Conservation (phyloP, 495 filamentous ascomycete genomes). For the Penicillium coprophilum region DNA sequence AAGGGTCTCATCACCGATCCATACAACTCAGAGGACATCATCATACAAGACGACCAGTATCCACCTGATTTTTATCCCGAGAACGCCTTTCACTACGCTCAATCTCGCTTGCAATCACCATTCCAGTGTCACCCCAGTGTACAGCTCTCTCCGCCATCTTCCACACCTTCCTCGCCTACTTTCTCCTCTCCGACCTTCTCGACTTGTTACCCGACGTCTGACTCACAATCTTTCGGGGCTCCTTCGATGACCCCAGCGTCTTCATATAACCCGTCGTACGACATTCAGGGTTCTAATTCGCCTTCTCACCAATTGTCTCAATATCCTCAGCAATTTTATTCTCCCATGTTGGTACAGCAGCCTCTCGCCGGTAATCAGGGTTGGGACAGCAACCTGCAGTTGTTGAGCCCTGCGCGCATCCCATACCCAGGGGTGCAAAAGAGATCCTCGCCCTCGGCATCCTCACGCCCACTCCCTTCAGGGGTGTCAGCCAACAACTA, state of each 20-base stretch:
- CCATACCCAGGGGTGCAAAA: constrained; percentile 40
- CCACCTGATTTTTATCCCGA: constrained; percentile 38
- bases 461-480: constrained; percentile 33
- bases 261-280: constrained; percentile 46
- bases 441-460: constrained; percentile 33
- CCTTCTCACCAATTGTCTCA: constrained; percentile 35
- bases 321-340: constrained; percentile 36
- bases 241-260: constrained; percentile 50
- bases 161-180: constrained; percentile 41
- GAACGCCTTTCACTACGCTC: constrained; percentile 30
- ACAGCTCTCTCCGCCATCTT: constrained; percentile 45
- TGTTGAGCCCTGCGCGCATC: constrained; percentile 41
- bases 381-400: constrained; percentile 45
- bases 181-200: constrained; percentile 47
- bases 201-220: constrained; percentile 34
- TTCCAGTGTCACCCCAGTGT: constrained; percentile 38
- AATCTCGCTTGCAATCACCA: constrained; percentile 36
- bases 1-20: constrained; percentile 51
- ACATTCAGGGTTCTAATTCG: constrained; percentile 37
- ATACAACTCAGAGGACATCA: constrained; percentile 39
- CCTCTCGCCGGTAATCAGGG: constrained; percentile 39
- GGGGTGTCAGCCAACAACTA: constrained; percentile 24
- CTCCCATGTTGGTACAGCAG: constrained; percentile 48
- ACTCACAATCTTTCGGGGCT: constrained; percentile 42
- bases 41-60: constrained; percentile 49